A percentile compares a stretch with the other conserved stretches of the same genome.
phyloP scores from a whole-genome alignment of 2,329 filamentous ascomycete species.

The Fusarium armeniacum region DNA sequence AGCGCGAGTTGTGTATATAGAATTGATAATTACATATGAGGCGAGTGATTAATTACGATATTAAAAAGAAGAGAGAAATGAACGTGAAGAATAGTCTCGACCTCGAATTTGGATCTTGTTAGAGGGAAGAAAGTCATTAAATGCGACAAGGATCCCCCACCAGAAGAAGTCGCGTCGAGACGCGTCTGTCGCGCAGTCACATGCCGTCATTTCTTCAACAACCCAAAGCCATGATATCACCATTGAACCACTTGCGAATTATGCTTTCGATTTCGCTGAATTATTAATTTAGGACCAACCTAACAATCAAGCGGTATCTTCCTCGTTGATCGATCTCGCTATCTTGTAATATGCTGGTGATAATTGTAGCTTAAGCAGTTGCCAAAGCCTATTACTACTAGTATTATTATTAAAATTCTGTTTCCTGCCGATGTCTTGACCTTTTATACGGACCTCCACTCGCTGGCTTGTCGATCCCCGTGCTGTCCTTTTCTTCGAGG shows the following conservation, averaged over 20 bases:
- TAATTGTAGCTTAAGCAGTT: background rate
- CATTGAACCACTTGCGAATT: background rate
- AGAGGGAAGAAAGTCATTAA: conserved; percentile 7
- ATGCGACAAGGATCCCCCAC: conserved; percentile 28
- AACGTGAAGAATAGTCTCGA: background rate
- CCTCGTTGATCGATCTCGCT: background rate
- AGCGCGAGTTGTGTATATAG: too few species aligned
- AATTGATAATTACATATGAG: background rate
- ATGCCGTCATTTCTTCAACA: conserved; percentile 7
- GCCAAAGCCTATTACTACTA: background rate
- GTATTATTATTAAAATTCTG: background rate
- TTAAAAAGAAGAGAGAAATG: background rate
- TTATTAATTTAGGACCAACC: background rate
- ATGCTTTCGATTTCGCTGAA: background rate
- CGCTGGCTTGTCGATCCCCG: conserved; percentile 45
- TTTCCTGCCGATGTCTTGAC: conserved; percentile 15
- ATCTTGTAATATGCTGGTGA: background rate
- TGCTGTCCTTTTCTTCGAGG: conserved; percentile 44
- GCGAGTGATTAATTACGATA: background rate
- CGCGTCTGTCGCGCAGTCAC: conserved; percentile 42
- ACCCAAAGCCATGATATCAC: conserved; percentile 36
- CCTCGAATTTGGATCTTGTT: background rate
- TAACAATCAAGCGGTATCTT: background rate
- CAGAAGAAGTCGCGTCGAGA: conserved; percentile 29
- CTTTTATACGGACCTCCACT: conserved; percentile 42